Base-by-base conservation (phyloP, 352 stramenopile species). In the Phytophthora colocasiae region DNA sequence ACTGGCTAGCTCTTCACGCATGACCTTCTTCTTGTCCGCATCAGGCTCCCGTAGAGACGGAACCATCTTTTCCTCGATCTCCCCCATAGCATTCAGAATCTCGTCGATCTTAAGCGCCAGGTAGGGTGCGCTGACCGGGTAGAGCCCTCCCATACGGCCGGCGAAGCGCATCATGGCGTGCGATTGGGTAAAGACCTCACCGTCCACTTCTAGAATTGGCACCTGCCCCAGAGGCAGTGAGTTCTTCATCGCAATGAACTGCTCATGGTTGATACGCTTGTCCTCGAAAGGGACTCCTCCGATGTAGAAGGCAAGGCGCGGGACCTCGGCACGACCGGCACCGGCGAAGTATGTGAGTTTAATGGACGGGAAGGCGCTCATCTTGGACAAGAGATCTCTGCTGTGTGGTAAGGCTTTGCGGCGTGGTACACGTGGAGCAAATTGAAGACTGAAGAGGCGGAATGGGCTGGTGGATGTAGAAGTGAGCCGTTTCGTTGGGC, bases 311-410 rank as follows among this genome's bases (percentile, higher is more conserved):
- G 72, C 72, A 17, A 93, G 66, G 26, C 87, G 81, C 6, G 79
- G 75, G 1, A 66, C 34, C 58, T 92, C 86, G 8, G 66, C 87
- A 32, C 78, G 80, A 0, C 76, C 85, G 3, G 70, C 56, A 31
- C 56, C 41, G 1, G 29, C 10, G 40, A 93, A 89, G 71, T 95
- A 93, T 14, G 74, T 90, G n/a, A 95, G 71, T 66, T 88, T 88
- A 61, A 92, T 69, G 17, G 65, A 58, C 1, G 73, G 75, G 59
- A 76, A 81, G 27, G 24, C 38, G 54, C 50, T 71, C 74, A 80
- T 81, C 27, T 49, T 71, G 61, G 24, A 15, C n/a, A 14, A 22
- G 17, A 7, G 46, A 55, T 55, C 9, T 36, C 31, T 36, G 6
- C 12, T 55, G 29, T n/a, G 43, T 46, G 62, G 46, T 53, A 47